phyloP scores from a whole-genome alignment of 192 early-diverging fungal species.

The Backusella macrospora region DNA sequence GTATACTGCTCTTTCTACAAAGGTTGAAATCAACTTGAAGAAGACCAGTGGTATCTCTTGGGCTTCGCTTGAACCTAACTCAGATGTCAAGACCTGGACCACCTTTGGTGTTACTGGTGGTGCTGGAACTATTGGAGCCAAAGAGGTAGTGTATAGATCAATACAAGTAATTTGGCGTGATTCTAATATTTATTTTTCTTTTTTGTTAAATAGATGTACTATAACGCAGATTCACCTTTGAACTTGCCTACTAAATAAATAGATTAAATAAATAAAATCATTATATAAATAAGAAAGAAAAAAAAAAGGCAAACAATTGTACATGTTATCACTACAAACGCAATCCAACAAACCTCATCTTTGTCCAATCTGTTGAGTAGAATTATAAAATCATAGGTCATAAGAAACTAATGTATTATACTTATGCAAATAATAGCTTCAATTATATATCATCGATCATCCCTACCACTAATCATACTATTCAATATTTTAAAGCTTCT shows the following conservation, averaged over 20 bases:
- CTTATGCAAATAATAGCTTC: no score
- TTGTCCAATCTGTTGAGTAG: no score
- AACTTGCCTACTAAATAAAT: slow-evolving; percentile 21
- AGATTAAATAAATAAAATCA: background rate
- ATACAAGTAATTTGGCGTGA: no score
- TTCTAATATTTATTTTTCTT: background rate
- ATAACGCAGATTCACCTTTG: slow-evolving; percentile 27
- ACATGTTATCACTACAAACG: background rate
- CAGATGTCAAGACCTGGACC: slow-evolving; percentile 71
- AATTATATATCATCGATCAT: no score
- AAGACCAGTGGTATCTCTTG: slow-evolving; percentile 88
- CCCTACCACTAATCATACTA: no score
- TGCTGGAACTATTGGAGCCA: slow-evolving; percentile 69
- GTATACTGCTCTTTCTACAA: slow-evolving; percentile 73
- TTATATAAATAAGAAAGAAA: background rate
- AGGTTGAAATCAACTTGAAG: slow-evolving; percentile 74
- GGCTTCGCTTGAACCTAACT: slow-evolving; percentile 74
- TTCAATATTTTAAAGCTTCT: no score
- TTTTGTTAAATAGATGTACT: slow-evolving; percentile 21
- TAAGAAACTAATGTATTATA: no score
- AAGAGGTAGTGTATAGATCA: slow-evolving; percentile 48
- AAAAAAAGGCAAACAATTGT: background rate
- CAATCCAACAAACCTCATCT: no score
- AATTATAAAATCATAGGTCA: no score
- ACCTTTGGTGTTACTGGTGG: slow-evolving; percentile 82